Percentiles rank a stretch among this genome's conserved stretches.
phyloP scores from a whole-genome alignment of 345 rosid species.

The Erodium maritimum region DNA sequence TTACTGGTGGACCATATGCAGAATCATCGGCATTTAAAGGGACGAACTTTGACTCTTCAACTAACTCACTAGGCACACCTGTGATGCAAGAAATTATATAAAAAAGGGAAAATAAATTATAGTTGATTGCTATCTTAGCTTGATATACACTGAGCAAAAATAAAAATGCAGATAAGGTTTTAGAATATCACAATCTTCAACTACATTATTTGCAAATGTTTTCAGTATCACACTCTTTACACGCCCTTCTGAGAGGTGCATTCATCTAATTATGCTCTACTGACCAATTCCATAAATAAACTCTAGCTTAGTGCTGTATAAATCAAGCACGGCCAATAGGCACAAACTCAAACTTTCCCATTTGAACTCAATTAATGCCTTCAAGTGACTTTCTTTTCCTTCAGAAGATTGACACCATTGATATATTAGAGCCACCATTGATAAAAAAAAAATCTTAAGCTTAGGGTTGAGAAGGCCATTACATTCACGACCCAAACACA shows the following conservation, averaged over 20 bases:
- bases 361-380: neutral
- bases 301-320: too few species aligned
- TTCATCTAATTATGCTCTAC: neutral
- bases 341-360: neutral
- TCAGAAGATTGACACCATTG: too few species aligned
- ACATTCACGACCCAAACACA: too few species aligned
- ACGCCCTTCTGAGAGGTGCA: neutral
- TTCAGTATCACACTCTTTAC: neutral
- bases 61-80: conserved; percentile 41
- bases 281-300: neutral
- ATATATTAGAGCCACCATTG: too few species aligned
- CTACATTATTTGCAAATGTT: neutral
- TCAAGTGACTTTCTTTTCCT: neutral
- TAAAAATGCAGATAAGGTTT: too few species aligned
- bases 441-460: too few species aligned
- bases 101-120: neutral
- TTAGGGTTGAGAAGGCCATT: too few species aligned
- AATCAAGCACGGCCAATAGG: too few species aligned
- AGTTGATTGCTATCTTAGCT: neutral
- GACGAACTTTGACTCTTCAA: conserved; percentile 60
- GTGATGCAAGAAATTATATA: conserved; percentile 1
- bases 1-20: conserved; percentile 75
- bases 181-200: too few species aligned
- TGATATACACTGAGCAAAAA: too few species aligned
- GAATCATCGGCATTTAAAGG: conserved; percentile 68